Evolutionary conservation across 2,329 filamentous ascomycete species (phyloP).

Genomic region (Pestalotiopsis sp.): DNA sequence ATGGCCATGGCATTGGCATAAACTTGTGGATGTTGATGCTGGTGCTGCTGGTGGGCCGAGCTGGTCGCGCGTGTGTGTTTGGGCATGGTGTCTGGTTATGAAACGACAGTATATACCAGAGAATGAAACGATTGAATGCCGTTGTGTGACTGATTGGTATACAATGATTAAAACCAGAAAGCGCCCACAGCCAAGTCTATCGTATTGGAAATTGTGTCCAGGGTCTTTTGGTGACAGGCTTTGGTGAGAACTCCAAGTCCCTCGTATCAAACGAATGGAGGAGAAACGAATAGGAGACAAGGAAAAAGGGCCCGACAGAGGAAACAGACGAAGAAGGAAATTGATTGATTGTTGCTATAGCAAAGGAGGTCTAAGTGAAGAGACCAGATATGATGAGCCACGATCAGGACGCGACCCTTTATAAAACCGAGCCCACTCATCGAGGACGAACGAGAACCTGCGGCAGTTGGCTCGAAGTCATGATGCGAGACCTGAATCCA

Average conservation of each 20-base stretch:
- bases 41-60: conserved; percentile 31
- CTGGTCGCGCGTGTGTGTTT: conserved; percentile 46
- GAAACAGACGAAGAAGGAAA: conserved; percentile 29
- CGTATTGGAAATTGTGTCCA: conserved; percentile 8
- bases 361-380: conserved; percentile 32
- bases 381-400: conserved; percentile 33
- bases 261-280: conserved; percentile 47
- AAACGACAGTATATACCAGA: conserved; percentile 15
- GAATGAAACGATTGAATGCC: conserved; percentile 17
- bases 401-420: conserved; percentile 36
- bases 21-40: conserved; percentile 15
- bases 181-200: conserved; percentile 11
- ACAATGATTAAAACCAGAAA: conserved; percentile 30
- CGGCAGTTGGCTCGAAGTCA: conserved; percentile 48
- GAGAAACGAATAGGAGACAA: conserved; percentile 33
- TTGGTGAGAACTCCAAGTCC: conserved; percentile 17
- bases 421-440: conserved; percentile 36
- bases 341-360: conserved; percentile 30
- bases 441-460: conserved; percentile 44
- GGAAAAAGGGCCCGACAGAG: conserved; percentile 28
- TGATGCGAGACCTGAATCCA: conserved; percentile 33
- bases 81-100: conserved; percentile 41
- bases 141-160: conserved; percentile 16
- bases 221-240: conserved; percentile 16
- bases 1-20: conserved; percentile 39